Base-by-base conservation (phyloP, 768 basidiomycete genomes). In the Pleurotus giganteus region DNA sequence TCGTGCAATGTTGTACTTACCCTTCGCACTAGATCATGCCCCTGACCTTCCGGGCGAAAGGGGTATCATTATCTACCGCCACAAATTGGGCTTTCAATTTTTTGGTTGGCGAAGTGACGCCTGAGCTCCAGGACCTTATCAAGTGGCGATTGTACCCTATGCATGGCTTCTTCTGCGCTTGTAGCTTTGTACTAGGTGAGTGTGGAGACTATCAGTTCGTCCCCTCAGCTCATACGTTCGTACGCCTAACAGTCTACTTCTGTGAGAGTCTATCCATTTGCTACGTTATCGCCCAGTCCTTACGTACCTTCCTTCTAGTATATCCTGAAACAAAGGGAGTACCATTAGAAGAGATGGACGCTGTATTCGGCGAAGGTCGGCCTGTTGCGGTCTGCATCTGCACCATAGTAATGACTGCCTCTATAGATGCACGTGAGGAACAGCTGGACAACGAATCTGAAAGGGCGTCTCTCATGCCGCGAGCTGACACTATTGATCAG, bases 131-230 rank as follows among this genome's bases (percentile, higher is more conserved):
- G 70, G 92, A 94, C 56, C 69, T 81, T 19, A 96, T 98, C 61
- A 80, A 80, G 37, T 98, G 95, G 94, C 80, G 90, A 44, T 68
- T 98, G 53, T 97, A 98, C 72, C 91, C 92, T 0, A 95, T 98
- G 93, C 94, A 96, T 62, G 92, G 88, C 21, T 93, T 93, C 72
- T 94, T 93, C 70, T 94, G 93, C 66, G 82, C 82, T 7, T 86
- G 89, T 63, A 91, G 91, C 64, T 91, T 95, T 66, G 73, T 96
- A 44, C 74, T 94, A 41, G 89, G 84, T 85, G 65, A 62, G 74
- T 69, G 57, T 23, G 54, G 58, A 29, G 41, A 58, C 15, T 58
- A 11, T 21, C 31, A 32, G 44, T n/a, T 9, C 21, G 31, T 9
- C 28, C 53, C 29, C 41, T 60, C 46, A 42, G 28, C 55, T 55